phyloP scores from a whole-genome alignment of 2,329 filamentous ascomycete genomes.

The Neobulgaria alba region DNA sequence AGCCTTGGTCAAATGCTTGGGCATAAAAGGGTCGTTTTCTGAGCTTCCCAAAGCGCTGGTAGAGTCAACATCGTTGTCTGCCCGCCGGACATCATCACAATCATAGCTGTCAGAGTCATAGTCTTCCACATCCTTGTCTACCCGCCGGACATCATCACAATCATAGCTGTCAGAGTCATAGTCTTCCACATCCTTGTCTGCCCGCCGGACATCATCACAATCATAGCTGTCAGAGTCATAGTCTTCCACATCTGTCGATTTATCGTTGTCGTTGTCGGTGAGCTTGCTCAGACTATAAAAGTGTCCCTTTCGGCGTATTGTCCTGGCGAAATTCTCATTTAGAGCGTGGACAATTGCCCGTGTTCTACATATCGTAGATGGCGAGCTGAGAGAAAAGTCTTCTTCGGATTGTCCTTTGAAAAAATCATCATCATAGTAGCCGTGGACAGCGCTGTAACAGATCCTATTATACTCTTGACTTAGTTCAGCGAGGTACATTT shows the following conservation, averaged over 20 bases:
- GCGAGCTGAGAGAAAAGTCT: constrained; percentile 9
- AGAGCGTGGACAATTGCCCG: constrained; percentile 27
- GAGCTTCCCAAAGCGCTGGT: no score
- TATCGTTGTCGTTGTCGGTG: no score
- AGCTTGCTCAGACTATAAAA: no score
- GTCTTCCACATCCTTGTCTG: no score
- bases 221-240: background rate
- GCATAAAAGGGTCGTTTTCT: no score
- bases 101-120: no score
- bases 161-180: background rate
- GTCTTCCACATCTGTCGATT: background rate
- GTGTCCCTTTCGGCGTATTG: constrained; percentile 22
- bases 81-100: no score
- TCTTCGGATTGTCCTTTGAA: constrained; percentile 15
- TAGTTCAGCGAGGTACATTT: constrained; percentile 22
- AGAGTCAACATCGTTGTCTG: no score
- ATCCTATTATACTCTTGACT: constrained; percentile 25
- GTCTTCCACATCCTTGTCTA: no score
- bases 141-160: no score
- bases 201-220: background rate
- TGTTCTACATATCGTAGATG: constrained; percentile 15
- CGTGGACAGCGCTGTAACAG: constrained; percentile 27
- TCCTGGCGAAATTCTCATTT: constrained; percentile 24
- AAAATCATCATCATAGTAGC: constrained; percentile 28
- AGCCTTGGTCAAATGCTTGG: constrained; percentile 12